Evolutionary conservation across 495 filamentous ascomycete species (phyloP).

Genomic region (Penicillium maclennaniae): DNA sequence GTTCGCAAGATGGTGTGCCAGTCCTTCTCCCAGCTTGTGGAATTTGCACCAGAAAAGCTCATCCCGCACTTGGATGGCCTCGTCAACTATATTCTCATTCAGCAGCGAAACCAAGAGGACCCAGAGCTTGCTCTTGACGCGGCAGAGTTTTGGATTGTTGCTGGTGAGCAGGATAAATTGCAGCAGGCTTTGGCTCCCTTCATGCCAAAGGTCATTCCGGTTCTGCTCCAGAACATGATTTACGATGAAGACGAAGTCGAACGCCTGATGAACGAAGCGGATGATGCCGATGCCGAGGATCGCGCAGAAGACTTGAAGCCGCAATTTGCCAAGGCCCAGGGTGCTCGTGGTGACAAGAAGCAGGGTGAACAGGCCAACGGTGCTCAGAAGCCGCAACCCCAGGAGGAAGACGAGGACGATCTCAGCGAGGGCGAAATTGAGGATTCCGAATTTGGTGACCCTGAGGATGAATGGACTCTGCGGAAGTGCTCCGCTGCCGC

Average conservation of each 20-base stretch:
- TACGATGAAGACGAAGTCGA: slow-evolving; percentile 92
- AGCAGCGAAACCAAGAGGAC: slow-evolving; percentile 80
- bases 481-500: slow-evolving; percentile 97
- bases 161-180: slow-evolving; percentile 80
- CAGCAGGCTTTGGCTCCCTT: slow-evolving; percentile 69
- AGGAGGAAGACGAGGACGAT: slow-evolving; percentile 59
- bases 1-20: slow-evolving; percentile 90
- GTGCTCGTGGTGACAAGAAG: slow-evolving; percentile 45
- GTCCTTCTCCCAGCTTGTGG: slow-evolving; percentile 86
- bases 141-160: slow-evolving; percentile 94
- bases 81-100: slow-evolving; percentile 87
- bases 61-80: slow-evolving; percentile 83
- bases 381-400: slow-evolving; percentile 37
- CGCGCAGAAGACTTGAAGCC: slow-evolving; percentile 88
- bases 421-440: slow-evolving; percentile 88
- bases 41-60: slow-evolving; percentile 85
- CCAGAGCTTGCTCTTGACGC: slow-evolving; percentile 91
- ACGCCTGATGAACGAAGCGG: slow-evolving; percentile 71
- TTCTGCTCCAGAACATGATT: slow-evolving; percentile 91
- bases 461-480: slow-evolving; percentile 93
- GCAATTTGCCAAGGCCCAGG: slow-evolving; percentile 78
- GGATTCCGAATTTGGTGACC: slow-evolving; percentile 67
- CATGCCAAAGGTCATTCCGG: slow-evolving; percentile 81
- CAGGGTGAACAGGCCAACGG: slow-evolving; percentile 49
- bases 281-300: slow-evolving; percentile 92